Percentiles rank a stretch among this genome's conserved stretches.
phyloP scores from a whole-genome alignment of 768 basidiomycete species.

The Tylopilus intermedius region DNA sequence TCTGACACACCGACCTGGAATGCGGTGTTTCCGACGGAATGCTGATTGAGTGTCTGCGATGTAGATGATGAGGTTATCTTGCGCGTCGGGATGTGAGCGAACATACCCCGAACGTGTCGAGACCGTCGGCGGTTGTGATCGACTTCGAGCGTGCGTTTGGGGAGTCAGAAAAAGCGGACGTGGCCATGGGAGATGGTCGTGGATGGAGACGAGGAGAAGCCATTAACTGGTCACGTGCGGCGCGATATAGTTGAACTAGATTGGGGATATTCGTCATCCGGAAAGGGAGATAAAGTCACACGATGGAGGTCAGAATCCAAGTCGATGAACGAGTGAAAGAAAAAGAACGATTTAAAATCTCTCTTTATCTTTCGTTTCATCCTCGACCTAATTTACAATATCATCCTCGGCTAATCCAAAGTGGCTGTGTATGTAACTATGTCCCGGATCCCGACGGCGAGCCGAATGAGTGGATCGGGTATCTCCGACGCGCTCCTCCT shows the following conservation, averaged over 20 bases:
- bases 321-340: background rate
- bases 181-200: constrained; percentile 20
- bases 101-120: constrained; percentile 74
- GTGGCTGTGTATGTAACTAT: background rate
- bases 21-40: constrained; percentile 58
- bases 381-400: background rate
- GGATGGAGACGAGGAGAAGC: constrained; percentile 6
- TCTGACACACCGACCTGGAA: constrained; percentile 68
- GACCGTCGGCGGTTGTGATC: constrained; percentile 68
- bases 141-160: constrained; percentile 79
- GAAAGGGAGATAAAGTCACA: background rate
- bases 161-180: constrained; percentile 47
- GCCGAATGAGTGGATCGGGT: background rate
- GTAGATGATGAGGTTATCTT: background rate
- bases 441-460: constrained; percentile 1
- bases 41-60: constrained; percentile 44
- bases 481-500: background rate
- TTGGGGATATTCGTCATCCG: background rate
- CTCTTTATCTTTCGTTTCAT: background rate
- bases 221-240: constrained; percentile 22
- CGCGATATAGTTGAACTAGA: constrained; percentile 8
- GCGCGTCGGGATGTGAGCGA: background rate
- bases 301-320: background rate
- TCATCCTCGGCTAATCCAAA: background rate
- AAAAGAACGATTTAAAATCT: too few species aligned